phyloP scores from a whole-genome alignment of 495 filamentous ascomycete genomes.

The Pyronema domesticum region DNA sequence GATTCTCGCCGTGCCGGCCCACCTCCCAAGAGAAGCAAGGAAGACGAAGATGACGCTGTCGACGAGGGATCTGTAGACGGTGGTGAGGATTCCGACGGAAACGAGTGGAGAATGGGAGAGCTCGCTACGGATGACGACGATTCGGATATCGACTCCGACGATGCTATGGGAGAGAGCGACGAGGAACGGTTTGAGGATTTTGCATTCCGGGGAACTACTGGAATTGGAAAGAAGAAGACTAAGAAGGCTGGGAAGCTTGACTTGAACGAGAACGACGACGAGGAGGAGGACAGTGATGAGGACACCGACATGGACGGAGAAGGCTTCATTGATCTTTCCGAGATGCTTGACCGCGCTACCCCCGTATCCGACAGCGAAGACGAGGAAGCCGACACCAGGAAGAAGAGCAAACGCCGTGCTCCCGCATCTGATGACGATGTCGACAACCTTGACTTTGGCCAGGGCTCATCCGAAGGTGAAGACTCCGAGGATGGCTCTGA shows the following conservation, averaged over 20 bases:
- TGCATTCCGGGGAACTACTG: constrained; percentile 46
- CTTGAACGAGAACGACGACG: constrained; percentile 36
- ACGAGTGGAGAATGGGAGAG: constrained; percentile 69
- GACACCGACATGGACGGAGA: constrained; percentile 28
- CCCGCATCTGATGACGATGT: constrained; percentile 27
- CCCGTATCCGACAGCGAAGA: constrained; percentile 40
- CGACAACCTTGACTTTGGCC: constrained; percentile 12
- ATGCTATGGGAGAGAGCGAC: constrained; percentile 80
- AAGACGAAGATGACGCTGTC: constrained; percentile 32
- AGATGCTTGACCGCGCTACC: constrained; percentile 20
- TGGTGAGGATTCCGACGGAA: constrained; percentile 73
- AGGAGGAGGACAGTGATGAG: constrained; percentile 36
- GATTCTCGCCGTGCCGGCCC: constrained; percentile 40
- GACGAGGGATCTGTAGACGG: constrained; percentile 29
- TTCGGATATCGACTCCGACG: constrained; percentile 75
- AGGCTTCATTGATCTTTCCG: constrained; percentile 14
- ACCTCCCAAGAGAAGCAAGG: constrained; percentile 30
- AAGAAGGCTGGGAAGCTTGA: constrained; percentile 27
- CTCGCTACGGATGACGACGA: constrained; percentile 61
- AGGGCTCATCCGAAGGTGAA: constrained; percentile 12
- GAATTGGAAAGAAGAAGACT: constrained; percentile 24
- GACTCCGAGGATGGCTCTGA: constrained; percentile 28
- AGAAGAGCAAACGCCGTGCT: constrained; percentile 27
- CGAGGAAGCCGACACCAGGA: constrained; percentile 28
- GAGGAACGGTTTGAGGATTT: constrained; percentile 65